A percentile compares a stretch with the other conserved stretches of the same genome.
phyloP scores from a whole-genome alignment of 495 filamentous ascomycete species.

The Penicillium soppii region DNA sequence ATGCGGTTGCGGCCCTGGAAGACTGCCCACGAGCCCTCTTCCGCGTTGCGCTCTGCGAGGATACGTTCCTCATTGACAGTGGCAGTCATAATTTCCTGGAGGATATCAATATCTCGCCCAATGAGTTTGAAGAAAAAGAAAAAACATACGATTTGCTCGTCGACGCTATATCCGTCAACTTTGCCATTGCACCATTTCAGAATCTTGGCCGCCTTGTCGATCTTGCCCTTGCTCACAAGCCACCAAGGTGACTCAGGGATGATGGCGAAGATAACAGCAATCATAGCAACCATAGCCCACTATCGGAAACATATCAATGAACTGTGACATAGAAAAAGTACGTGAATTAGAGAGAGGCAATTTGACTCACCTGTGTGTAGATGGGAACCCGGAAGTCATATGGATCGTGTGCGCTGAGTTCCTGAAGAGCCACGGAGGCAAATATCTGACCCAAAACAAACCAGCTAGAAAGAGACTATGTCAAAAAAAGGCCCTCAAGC shows the following conservation, averaged over 20 bases:
- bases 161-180: conserved; percentile 26
- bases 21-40: conserved; percentile 29
- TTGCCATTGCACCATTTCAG: conserved; percentile 28
- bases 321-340: background rate
- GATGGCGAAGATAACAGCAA: conserved; percentile 29
- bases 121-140: background rate
- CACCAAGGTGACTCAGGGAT: conserved; percentile 39
- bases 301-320: background rate
- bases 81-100: conserved; percentile 29
- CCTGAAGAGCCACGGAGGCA: conserved; percentile 37
- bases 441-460: conserved; percentile 42
- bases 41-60: conserved; percentile 26
- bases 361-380: conserved; percentile 36
- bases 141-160: background rate
- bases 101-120: background rate
- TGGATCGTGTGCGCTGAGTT: conserved; percentile 24
- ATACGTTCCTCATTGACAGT: conserved; percentile 31
- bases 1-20: conserved; percentile 41
- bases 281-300: conserved; percentile 36
- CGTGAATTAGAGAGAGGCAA: background rate
- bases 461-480: conserved; percentile 26
- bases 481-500: background rate
- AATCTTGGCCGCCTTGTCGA: conserved; percentile 30
- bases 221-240: conserved; percentile 36
- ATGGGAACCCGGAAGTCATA: conserved; percentile 37